These are phyloP conservation scores for Eucalyptus microcorys DNA, from an alignment of 345 rosid species.

Conservation along the genomic window DNA sequence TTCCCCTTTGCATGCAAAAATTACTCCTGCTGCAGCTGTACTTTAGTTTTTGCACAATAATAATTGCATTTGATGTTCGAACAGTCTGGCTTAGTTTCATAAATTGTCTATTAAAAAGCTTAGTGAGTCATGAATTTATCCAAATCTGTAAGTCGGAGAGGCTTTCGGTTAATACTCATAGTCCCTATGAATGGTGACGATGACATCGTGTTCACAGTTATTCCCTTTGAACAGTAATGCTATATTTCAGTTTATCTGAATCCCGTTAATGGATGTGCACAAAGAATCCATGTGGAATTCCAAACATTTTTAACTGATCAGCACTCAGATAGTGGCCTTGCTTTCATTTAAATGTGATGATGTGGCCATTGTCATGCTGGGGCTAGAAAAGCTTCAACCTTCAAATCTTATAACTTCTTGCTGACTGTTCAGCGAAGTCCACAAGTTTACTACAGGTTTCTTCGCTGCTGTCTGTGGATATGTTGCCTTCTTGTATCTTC, in stretches of 20 bases:
- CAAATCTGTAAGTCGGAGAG: neutral
- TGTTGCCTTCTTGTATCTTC: neutral
- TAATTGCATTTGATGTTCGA: neutral
- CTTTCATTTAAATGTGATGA: neutral
- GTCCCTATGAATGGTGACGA: neutral
- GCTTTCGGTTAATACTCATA: neutral
- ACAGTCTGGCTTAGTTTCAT: neutral
- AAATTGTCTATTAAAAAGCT: neutral
- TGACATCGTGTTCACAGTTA: neutral
- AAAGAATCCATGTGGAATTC: neutral
- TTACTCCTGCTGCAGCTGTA: neutral
- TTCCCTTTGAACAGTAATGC: neutral
- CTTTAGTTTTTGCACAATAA: neutral
- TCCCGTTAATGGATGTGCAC: neutral
- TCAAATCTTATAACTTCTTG: neutral
- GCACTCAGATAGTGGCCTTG: neutral
- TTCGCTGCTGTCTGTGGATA: neutral
- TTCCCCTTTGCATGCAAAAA: neutral
- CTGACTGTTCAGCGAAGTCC: neutral
- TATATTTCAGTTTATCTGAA: neutral
- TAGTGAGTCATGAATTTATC: neutral
- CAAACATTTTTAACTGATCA: neutral
- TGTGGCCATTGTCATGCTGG: neutral
- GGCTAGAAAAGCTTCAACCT: neutral
- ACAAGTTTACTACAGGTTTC: neutral